Evolutionary conservation across 345 rosid species (phyloP).

Genomic region (Raphanus raphanistrum): DNA sequence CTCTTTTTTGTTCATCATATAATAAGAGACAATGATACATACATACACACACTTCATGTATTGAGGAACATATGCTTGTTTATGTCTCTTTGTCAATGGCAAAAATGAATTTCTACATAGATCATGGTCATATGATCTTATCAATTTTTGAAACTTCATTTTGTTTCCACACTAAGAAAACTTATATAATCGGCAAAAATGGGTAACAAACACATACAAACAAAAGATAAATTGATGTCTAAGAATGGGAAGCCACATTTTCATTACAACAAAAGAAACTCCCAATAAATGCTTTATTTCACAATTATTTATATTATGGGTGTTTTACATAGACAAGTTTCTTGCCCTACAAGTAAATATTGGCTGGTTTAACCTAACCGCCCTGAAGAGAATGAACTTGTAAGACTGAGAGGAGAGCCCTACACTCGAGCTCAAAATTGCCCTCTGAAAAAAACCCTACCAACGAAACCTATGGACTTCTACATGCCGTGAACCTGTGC

Average conservation of each 20-base stretch:
- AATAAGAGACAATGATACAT: constrained; percentile 31
- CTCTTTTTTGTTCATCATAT: neutral
- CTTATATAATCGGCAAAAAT: too few relatives aligned
- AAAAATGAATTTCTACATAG: neutral
- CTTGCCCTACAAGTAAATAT: constrained; percentile 8
- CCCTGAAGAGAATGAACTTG: neutral
- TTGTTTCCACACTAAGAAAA: neutral
- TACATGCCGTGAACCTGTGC: constrained; percentile 24
- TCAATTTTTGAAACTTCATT: neutral
- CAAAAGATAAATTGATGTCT: neutral
- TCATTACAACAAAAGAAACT: constrained; percentile 40
- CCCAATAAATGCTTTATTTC: neutral
- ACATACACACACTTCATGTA: constrained; percentile 28
- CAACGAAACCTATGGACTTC: constrained; percentile 18
- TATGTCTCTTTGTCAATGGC: neutral
- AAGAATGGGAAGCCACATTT: constrained; percentile 48
- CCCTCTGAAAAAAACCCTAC: constrained; percentile 17
- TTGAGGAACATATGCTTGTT: constrained; percentile 1
- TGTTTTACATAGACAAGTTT: constrained; percentile 24
- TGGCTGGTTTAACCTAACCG: constrained; percentile 7
- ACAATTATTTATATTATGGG: constrained; percentile 31
- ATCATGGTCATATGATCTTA: neutral
- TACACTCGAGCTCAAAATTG: neutral
- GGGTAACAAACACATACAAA: neutral
- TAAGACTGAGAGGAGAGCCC: neutral